Percentiles rank a stretch among this genome's conserved stretches.
Evolutionary conservation across 1,284 basidiomycete species (phyloP).

Genomic region (Microstroma glucosiphilum): DNA sequence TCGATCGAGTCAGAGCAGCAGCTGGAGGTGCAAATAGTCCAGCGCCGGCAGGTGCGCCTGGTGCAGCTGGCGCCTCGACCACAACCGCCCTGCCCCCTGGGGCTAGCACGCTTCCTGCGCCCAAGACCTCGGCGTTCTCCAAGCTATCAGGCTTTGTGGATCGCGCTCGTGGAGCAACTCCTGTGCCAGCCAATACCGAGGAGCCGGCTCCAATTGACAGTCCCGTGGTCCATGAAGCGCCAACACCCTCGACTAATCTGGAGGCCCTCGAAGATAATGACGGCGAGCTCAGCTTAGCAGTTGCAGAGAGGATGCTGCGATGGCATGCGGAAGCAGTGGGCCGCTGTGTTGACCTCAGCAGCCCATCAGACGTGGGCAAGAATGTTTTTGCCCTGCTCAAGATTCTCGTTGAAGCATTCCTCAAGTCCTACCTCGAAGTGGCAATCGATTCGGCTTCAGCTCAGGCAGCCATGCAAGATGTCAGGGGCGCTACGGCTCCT

Average conservation of each 20-base stretch:
- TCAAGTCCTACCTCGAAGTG: slow-evolving; percentile 78
- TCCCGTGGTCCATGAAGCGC: neutral
- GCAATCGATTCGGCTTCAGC: slow-evolving; percentile 78
- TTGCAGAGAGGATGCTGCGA: slow-evolving; percentile 44
- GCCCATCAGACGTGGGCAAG: slow-evolving; percentile 59
- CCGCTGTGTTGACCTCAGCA: slow-evolving; percentile 45
- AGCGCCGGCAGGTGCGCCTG: neutral
- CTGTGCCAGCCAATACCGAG: neutral
- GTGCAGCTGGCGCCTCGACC: slow-evolving; percentile 18
- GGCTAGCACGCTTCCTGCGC: slow-evolving; percentile 8
- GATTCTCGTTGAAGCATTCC: slow-evolving; percentile 81
- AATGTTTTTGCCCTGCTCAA: slow-evolving; percentile 78
- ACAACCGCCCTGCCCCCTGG: slow-evolving; percentile 7
- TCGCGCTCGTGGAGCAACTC: slow-evolving; percentile 27
- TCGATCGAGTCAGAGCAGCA: slow-evolving; percentile 15
- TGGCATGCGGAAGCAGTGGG: slow-evolving; percentile 51
- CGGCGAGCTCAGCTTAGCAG: slow-evolving; percentile 37
- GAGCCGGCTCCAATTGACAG: neutral
- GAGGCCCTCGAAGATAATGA: slow-evolving; percentile 27
- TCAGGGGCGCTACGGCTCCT: slow-evolving; percentile 59
- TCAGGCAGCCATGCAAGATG: slow-evolving; percentile 66
- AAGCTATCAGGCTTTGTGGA: slow-evolving; percentile 43
- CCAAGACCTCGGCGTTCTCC: slow-evolving; percentile 28
- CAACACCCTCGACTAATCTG: neutral
- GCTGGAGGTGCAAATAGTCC: slow-evolving; percentile 10